Evolutionary conservation across 768 basidiomycete species (phyloP), one percentile per base, ranked within the genome.

Genomic region (Suillus occidentalis): DNA sequence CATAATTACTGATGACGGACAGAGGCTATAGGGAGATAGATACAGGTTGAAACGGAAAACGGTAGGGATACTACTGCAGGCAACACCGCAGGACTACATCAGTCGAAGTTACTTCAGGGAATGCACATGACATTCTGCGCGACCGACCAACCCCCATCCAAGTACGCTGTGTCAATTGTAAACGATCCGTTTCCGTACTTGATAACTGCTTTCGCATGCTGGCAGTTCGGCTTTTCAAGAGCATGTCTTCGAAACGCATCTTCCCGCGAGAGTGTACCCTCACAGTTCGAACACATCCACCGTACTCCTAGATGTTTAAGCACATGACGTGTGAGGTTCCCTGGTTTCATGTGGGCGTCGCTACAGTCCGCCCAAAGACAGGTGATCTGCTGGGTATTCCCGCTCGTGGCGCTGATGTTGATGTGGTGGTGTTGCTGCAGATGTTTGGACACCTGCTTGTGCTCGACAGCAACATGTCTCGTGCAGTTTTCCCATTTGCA

Each of bases 181-280:
- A 6, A 3, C 1, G 18, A 28, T 6, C 6, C 25, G 1, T 8
- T 18, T 28, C 40, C 58, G 10, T 28, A 20, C 18, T 18, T 20
- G 4, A 59, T 3, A 13, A 10, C 3, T 6, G 14, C 1, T 28
- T 3, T 31, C 16, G 58, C 40, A 28, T 13, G 0, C 6, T 42
- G 25, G 10, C 58, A 59, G 1, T 1, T 4, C 6, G 2, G 1
- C 10, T 7, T 42, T 28, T 59, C 58, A 2, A 7, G 6, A 31
- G 40, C 6, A 20, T 59, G 58, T 28, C 58, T 42, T 3, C 58
- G 58, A 20, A 59, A 59, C 12, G 58, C 58, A 42, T 59, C 58
- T 0, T 59, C 58, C 10, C 58, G 58, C 12, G 40, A 20, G 20
- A 42, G 18, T 4, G 10, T 1, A 8, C 6, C 6, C 1, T 9